Percentiles rank a stretch among this genome's conserved stretches.
Conservation (phyloP, 2,329 filamentous ascomycete genomes). For the Ilyonectria destructans region DNA sequence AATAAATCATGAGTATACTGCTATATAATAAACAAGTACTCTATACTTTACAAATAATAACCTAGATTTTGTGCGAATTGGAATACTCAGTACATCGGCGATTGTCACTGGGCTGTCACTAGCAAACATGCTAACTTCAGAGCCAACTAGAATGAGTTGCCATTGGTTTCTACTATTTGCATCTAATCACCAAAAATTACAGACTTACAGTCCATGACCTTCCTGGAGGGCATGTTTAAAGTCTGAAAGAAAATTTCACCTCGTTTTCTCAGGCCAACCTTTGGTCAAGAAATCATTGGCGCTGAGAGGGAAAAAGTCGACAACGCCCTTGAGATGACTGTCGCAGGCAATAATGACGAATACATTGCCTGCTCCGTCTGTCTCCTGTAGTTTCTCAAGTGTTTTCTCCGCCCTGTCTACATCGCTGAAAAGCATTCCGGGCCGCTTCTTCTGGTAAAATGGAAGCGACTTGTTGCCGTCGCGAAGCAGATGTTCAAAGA, state of each 20-base stretch:
- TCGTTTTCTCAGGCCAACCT: constrained; percentile 4
- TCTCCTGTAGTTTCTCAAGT: neutral
- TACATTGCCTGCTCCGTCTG: constrained; percentile 1
- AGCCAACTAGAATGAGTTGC: neutral
- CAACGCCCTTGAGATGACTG: neutral
- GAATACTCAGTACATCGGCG: too few relatives aligned
- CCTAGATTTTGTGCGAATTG: neutral
- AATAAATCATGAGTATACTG: too few relatives aligned
- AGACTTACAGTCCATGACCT: neutral
- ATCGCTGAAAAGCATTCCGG: neutral
- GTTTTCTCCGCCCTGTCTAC: neutral
- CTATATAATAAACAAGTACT: too few relatives aligned
- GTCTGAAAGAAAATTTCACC: neutral
- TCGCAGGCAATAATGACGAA: constrained; percentile 13
- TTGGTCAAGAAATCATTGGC: constrained; percentile 11
- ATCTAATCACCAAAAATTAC: neutral
- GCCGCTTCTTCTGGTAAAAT: constrained; percentile 5
- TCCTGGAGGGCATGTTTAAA: neutral
- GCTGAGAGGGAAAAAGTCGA: neutral
- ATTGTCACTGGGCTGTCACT: too few relatives aligned
- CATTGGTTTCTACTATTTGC: neutral
- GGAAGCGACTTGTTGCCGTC: neutral
- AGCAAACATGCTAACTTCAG: too few relatives aligned
- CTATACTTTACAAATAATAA: neutral
- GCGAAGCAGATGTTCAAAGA: constrained; percentile 8